Percentiles rank a stretch among this genome's conserved stretches.
Evolutionary conservation across 1,284 basidiomycete species (phyloP).

Genomic region (Schizopora paradoxa): DNA sequence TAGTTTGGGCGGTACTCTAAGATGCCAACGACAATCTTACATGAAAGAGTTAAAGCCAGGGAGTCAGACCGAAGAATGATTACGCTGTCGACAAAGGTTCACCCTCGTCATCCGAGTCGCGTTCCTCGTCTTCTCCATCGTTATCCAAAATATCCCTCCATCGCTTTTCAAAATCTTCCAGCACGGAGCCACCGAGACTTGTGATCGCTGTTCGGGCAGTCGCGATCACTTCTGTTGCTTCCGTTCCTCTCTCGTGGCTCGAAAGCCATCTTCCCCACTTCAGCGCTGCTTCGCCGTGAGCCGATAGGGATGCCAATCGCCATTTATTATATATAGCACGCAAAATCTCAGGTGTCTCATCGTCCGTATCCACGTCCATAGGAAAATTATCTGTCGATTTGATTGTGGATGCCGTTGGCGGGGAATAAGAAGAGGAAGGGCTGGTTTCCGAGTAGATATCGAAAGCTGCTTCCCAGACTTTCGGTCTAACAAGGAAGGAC

Average conservation of each 20-base stretch:
- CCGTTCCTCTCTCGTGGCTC: constrained; percentile 33
- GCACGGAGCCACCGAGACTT: constrained; percentile 16
- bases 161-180: constrained; percentile 24
- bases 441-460: constrained; percentile 10
- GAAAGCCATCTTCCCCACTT: constrained; percentile 45
- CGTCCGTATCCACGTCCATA: too few relatives aligned
- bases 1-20: too few relatives aligned
- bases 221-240: constrained; percentile 32
- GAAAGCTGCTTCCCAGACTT: constrained; percentile 42
- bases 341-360: too few relatives aligned
- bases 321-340: constrained; percentile 37
- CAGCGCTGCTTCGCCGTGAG: constrained; percentile 29
- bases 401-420: too few relatives aligned
- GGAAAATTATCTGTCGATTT: too few relatives aligned
- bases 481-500: constrained; percentile 37
- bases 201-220: constrained; percentile 25
- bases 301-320: constrained; percentile 33
- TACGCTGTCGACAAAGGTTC: too few relatives aligned
- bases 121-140: neutral
- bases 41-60: too few relatives aligned
- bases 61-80: too few relatives aligned
- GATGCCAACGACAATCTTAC: too few relatives aligned
- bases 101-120: too few relatives aligned
- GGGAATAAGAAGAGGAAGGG: too few relatives aligned
- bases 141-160: constrained; percentile 25